Conservation (phyloP, 352 stramenopile genomes). For the Phytophthora sp. region DNA sequence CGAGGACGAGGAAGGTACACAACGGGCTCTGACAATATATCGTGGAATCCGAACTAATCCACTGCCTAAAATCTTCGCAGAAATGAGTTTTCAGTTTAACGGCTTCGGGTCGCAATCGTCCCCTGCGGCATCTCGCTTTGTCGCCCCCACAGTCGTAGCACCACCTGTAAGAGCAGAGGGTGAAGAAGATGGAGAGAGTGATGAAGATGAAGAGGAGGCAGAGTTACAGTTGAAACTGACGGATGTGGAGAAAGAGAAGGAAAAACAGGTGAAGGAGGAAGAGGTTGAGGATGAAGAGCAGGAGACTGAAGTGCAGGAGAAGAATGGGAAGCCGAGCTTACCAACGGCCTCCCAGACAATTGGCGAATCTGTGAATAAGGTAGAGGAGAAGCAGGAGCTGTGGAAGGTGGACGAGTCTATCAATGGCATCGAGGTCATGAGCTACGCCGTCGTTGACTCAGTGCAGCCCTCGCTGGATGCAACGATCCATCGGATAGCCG, state of each 20-base stretch:
- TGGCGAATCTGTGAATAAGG: neutral
- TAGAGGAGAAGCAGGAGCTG: constrained; percentile 28
- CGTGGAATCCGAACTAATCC: neutral
- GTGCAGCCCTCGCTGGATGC: constrained; percentile 68
- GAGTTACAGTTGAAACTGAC: constrained; percentile 7
- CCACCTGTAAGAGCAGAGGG: constrained; percentile 19
- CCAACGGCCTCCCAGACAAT: constrained; percentile 7
- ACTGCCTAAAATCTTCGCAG: constrained; percentile 8
- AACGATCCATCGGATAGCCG: constrained; percentile 74
- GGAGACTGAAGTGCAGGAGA: constrained; percentile 1
- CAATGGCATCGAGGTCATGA: constrained; percentile 65
- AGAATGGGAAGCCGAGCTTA: constrained; percentile 22
- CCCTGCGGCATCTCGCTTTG: constrained; percentile 36
- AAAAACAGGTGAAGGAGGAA: constrained; percentile 15
- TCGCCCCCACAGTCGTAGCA: constrained; percentile 31
- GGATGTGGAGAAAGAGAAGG: constrained; percentile 1
- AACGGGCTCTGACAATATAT: neutral
- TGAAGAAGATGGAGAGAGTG: constrained; percentile 41
- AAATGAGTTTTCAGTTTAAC: constrained; percentile 63
- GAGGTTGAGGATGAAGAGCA: constrained; percentile 19
- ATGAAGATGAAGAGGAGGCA: constrained; percentile 38
- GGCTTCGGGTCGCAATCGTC: constrained; percentile 38
- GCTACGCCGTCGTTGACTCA: constrained; percentile 53
- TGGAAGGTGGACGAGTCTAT: constrained; percentile 51
- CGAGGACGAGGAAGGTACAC: constrained; percentile 60